Base-by-base conservation (phyloP, 345 rosid genomes). In the Arabidopsis thaliana region DNA sequence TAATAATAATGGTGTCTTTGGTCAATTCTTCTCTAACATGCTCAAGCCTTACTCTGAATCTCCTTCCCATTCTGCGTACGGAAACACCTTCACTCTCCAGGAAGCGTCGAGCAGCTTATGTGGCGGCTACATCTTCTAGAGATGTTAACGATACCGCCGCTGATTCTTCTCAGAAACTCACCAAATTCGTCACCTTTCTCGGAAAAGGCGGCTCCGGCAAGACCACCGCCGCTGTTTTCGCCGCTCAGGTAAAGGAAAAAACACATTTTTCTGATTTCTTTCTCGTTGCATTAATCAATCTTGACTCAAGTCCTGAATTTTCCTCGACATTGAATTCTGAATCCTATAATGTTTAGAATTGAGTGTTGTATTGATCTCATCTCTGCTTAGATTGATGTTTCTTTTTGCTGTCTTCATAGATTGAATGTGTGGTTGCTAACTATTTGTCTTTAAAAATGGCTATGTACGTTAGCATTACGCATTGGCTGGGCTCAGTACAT, bases 201-300 rank as follows among this genome's bases (percentile, higher is more conserved):
- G 98, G 97, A 16, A 91, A 91, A 87, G 97, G 96, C 72, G 97
- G 96, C 16, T 87, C 95, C 69, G 96, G 96, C 68, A 91, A 91
- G 89, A 91, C 97, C 71, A 91, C 89, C 60, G 79, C 96, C 40
- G 82, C 97, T 48, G 76, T 90, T 59, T 86, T 91, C 67, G 96
- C 98, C 22, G 95, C 96, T 71, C 97, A 88, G 95, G 96, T 91
- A 8, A 6, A 0, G 10, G 1, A 23, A 48, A 2, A 4, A 42
- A 4, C 22, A 2, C 37, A 7, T 2, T 28, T 5, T 59, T 40
- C 28, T 24, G 36, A 50, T 30, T 40, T 59, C 67, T 33, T 13
- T 23, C 53, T 62, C 24, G 12, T 49, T 59, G 28, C 59, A 59
- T 46, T 71, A 12, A 24, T 71, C 30, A n/a, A 22, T 32, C 7